Conservation (phyloP, 2,329 filamentous ascomycete genomes). For the Alternaria consortialis region DNA sequence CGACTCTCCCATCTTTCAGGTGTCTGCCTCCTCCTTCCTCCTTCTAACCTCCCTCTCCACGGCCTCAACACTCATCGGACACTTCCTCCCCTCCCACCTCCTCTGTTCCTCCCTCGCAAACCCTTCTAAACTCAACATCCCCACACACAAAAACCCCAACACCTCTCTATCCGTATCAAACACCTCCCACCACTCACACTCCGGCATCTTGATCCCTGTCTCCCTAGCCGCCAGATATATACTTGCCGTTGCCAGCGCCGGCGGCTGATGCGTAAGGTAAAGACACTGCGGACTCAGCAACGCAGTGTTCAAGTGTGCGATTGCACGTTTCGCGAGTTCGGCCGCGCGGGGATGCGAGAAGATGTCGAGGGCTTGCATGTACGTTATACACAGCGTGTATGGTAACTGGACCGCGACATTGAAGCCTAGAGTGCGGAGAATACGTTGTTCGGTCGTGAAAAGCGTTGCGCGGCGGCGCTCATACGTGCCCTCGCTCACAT, state of each 20-base stretch:
- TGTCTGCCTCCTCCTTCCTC: conserved; percentile 36
- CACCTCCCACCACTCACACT: conserved; percentile 94
- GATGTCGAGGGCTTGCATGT: conserved; percentile 87
- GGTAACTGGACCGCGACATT: conserved; percentile 86
- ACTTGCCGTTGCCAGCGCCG: conserved; percentile 83
- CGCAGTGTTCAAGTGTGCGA: conserved; percentile 85
- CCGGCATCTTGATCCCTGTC: conserved; percentile 77
- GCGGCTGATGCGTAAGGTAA: conserved; percentile 91
- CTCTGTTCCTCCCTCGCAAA: conserved; percentile 70
- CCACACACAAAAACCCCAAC: conserved; percentile 90
- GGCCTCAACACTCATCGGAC: conserved; percentile 67
- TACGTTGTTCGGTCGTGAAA: conserved; percentile 76
- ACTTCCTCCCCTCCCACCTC: conserved; percentile 60
- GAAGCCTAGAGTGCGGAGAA: conserved; percentile 80
- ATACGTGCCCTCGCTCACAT: conserved; percentile 78
- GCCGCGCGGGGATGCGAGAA: conserved; percentile 57
- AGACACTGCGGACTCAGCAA: conserved; percentile 87
- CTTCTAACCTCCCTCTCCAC: conserved; percentile 69
- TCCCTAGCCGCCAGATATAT: conserved; percentile 91
- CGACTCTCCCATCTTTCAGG: not conserved
- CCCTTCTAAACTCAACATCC: conserved; percentile 78
- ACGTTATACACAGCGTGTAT: conserved; percentile 87
- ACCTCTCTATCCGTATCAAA: conserved; percentile 97
- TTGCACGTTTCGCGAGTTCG: conserved; percentile 68
- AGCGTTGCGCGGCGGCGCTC: conserved; percentile 68